Conservation (phyloP, 306 rosid species). For the Cucumis sativus region Cucumber_9930_V3 NC_026657.2:28595501-28596000, state of each 20-base stretch:
- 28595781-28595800: conserved; percentile 89
- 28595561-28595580: conserved; percentile 55
- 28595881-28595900: background rate
- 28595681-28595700: conserved; percentile 76
- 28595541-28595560: conserved; percentile 63
- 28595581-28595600: conserved; percentile 37
- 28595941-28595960: background rate
- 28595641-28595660: conserved; percentile 44
- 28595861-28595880: background rate
- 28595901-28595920: background rate
- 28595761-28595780: conserved; percentile 58
- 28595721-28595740: conserved; percentile 96
- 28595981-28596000: background rate
- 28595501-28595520: conserved; percentile 68
- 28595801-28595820: conserved; percentile 24
- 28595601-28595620: conserved; percentile 29
- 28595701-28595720: conserved; percentile 72
- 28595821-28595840: background rate
- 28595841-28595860: background rate
- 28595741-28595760: conserved; percentile 68
- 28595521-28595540: conserved; percentile 65
- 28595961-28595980: background rate
- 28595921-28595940: background rate
- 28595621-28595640: conserved; percentile 38
- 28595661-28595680: conserved; percentile 64